A percentile compares a stretch with the other conserved stretches of the same genome.
Conservation (phyloP, 2,329 filamentous ascomycete species). For the Apiospora aurea region DNA sequence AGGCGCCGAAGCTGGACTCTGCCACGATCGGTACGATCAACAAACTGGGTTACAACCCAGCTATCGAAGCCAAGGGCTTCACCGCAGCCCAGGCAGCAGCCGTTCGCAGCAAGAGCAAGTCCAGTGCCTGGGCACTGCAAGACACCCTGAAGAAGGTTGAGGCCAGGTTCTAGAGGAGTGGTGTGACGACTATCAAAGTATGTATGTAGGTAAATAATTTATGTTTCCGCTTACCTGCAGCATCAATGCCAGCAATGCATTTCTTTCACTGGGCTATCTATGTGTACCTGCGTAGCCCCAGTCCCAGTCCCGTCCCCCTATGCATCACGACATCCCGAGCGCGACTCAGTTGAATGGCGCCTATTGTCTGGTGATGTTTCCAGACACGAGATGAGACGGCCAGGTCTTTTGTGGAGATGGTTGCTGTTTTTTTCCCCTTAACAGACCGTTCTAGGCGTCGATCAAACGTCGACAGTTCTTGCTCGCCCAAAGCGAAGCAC, state of each 20-base stretch:
- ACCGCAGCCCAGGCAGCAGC: slow-evolving; percentile 76
- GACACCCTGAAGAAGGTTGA: slow-evolving; percentile 79
- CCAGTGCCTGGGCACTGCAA: slow-evolving; percentile 78
- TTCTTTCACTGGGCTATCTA: neutral
- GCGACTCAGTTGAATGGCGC: neutral
- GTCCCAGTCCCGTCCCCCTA: neutral
- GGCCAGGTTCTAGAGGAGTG: slow-evolving; percentile 62
- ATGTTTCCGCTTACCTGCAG: neutral
- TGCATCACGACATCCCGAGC: neutral
- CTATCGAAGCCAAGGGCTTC: slow-evolving; percentile 87
- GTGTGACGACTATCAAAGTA: neutral
- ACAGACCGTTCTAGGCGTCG: neutral
- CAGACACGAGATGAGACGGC: slow-evolving; percentile 17
- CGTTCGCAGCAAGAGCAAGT: slow-evolving; percentile 71
- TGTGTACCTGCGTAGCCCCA: neutral
- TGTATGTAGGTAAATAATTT: neutral
- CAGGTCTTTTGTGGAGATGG: neutral
- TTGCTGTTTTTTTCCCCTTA: neutral
- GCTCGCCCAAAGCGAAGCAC: neutral
- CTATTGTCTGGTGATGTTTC: neutral
- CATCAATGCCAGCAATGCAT: neutral
- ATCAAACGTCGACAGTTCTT: slow-evolving; percentile 19
- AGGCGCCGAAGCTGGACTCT: slow-evolving; percentile 65
- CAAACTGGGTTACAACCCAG: slow-evolving; percentile 88
- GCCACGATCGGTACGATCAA: slow-evolving; percentile 70